Conservation (phyloP, 176 grass and related monocot genomes). For the Oryza nivara region DNA sequence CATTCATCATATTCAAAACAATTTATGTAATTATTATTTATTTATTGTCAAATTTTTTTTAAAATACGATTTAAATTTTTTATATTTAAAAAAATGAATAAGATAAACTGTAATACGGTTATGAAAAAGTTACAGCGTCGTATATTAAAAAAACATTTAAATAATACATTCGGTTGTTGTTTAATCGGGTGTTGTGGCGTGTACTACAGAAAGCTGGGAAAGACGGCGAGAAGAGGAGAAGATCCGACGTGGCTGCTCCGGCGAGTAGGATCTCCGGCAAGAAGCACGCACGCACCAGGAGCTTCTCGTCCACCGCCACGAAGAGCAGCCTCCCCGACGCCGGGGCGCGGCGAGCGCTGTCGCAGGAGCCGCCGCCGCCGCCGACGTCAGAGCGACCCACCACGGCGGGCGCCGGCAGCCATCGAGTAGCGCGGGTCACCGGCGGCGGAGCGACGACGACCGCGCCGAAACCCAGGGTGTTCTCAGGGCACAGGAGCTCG, state of each 20-base stretch:
- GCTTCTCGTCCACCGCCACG: conserved; percentile 37
- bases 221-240: conserved; percentile 39
- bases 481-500: not conserved
- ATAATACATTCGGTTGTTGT: no score
- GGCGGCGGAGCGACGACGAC: not conserved
- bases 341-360: conserved; percentile 30
- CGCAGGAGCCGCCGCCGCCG: conserved; percentile 34
- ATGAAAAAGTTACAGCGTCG: no score
- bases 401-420: not conserved
- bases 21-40: no score
- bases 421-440: not conserved
- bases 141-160: no score
- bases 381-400: not conserved
- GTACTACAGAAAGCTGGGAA: conserved; percentile 19
- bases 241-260: conserved; percentile 40
- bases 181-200: no score
- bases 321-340: conserved; percentile 8
- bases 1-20: no score
- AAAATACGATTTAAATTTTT: no score
- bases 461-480: conserved; percentile 9
- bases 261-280: conserved; percentile 46
- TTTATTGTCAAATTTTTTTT: no score
- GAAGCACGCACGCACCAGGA: conserved; percentile 48
- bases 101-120: no score
- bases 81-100: no score